Conservation (phyloP, 441 rosid genomes). For the Bruguiera hainesii region DNA sequence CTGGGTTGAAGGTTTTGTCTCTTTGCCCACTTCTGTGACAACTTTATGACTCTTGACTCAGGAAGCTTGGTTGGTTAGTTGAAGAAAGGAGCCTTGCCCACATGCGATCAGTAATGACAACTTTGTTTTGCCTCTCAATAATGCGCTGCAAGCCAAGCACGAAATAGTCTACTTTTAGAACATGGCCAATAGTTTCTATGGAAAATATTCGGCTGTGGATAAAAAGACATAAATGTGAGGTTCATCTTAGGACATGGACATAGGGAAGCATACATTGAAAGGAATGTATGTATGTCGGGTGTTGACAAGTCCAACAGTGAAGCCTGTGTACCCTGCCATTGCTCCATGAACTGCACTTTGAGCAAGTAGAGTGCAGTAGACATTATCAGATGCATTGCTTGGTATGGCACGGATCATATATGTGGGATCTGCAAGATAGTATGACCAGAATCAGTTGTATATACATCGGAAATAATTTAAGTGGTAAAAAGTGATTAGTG, state of each 20-base stretch:
- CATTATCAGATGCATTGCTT: conserved; percentile 81
- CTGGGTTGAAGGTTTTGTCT: conserved; percentile 17
- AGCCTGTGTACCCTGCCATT: conserved; percentile 84
- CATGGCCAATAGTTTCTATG: background rate
- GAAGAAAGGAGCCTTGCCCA: conserved; percentile 84
- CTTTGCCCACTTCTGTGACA: conserved; percentile 16
- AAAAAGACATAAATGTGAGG: background rate
- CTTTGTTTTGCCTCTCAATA: conserved; percentile 66
- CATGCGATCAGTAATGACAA: conserved; percentile 87
- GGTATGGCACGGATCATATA: conserved; percentile 86
- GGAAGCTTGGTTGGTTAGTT: conserved; percentile 84
- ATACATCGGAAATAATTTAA: conserved; percentile 7
- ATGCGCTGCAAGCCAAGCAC: conserved; percentile 41
- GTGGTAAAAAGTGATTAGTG: background rate
- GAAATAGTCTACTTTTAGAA: background rate
- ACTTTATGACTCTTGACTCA: conserved; percentile 38
- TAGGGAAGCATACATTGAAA: conserved; percentile 46
- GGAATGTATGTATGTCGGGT: conserved; percentile 79
- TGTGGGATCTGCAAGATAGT: conserved; percentile 62
- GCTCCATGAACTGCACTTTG: conserved; percentile 82
- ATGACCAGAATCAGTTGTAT: conserved; percentile 13
- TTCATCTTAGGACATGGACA: background rate
- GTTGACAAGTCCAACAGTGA: conserved; percentile 64
- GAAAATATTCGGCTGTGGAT: background rate
- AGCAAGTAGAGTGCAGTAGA: conserved; percentile 83